phyloP scores from a whole-genome alignment of 78 protist genomes.

The Dictyostelium brefeldianum region DNA sequence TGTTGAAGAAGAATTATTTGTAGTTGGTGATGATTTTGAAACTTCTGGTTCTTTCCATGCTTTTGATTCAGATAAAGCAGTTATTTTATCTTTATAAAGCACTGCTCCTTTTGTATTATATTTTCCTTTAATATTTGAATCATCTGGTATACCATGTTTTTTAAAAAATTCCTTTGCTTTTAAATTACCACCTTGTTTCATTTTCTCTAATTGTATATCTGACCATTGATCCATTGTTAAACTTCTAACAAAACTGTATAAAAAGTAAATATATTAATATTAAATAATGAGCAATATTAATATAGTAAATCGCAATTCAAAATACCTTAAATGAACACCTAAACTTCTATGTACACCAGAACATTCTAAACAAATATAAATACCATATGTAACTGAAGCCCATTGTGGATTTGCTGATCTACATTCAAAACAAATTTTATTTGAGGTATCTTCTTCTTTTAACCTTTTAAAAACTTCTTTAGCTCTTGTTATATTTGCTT shows the following conservation, averaged over 20 bases:
- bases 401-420: slow-evolving; percentile 91
- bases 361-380: slow-evolving; percentile 92
- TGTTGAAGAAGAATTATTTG: background rate
- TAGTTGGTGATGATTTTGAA: background rate
- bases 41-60: slow-evolving; percentile 72
- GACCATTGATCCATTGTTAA: slow-evolving; percentile 84
- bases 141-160: slow-evolving; percentile 85
- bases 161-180: slow-evolving; percentile 78
- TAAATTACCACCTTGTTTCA: slow-evolving; percentile 81
- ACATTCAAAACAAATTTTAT: slow-evolving; percentile 91
- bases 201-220: slow-evolving; percentile 72
- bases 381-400: slow-evolving; percentile 92
- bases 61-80: slow-evolving; percentile 47
- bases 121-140: slow-evolving; percentile 32
- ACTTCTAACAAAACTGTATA: slow-evolving; percentile 76
- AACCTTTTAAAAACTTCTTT: slow-evolving; percentile 49
- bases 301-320: background rate
- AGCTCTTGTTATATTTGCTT: slow-evolving; percentile 63
- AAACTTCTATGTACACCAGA: slow-evolving; percentile 90
- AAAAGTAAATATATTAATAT: background rate
- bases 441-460: slow-evolving; percentile 62
- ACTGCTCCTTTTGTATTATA: slow-evolving; percentile 46
- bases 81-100: slow-evolving; percentile 68
- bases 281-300: background rate
- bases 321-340: slow-evolving; percentile 91